Base-by-base conservation (phyloP, 139 green algal genomes). In the Nannochloris sp. region DNA sequence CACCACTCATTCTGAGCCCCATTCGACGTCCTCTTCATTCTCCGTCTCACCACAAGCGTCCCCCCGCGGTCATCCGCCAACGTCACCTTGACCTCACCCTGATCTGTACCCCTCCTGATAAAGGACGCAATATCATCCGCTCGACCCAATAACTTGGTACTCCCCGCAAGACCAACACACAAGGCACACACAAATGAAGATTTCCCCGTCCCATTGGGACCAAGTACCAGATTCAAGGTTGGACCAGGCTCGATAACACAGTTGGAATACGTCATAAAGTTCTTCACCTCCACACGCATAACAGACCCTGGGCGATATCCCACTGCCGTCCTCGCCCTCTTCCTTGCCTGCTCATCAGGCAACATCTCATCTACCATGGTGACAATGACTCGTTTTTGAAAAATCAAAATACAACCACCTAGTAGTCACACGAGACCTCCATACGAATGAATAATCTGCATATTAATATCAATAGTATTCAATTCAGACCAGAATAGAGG, bases 201-300 rank as follows among this genome's bases (percentile, higher is more conserved):
- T 81, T 98, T 97, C 59, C 93, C 91, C 3, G 88, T 94, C 25
- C 86, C 92, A 57, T 98, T 98, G 11, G 92, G 92, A 0, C 92
- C 92, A 0, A 98, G 60, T 8, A 98, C 79, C 13, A 98, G 77
- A 77, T 98, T 98, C 3, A 98, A 79, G 0, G 77, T 63, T 0
- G 89, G 72, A 0, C 86, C 85, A 13, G 87, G 86, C n/a, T 65
- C 62, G 29, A 95, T 77, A 9, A 85, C 69, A 5, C 67, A 74
- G 14, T 87, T 66, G 28, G 59, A 62, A 70, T 92, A 95, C 0
- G 87, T 95, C 85, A 92, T 92, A 61, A 92, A 92, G 53, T 92
- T 82, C 36, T 84, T 66, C 36, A 92, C 63, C 45, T 70, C 73
- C 13, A 91, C 65, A 8, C 58, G 65, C 16, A 82, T 59, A n/a